Percentiles rank a stretch among this genome's conserved stretches.
phyloP scores from a whole-genome alignment of 2,329 filamentous ascomycete species.

The Monilinia aucupariae region DNA sequence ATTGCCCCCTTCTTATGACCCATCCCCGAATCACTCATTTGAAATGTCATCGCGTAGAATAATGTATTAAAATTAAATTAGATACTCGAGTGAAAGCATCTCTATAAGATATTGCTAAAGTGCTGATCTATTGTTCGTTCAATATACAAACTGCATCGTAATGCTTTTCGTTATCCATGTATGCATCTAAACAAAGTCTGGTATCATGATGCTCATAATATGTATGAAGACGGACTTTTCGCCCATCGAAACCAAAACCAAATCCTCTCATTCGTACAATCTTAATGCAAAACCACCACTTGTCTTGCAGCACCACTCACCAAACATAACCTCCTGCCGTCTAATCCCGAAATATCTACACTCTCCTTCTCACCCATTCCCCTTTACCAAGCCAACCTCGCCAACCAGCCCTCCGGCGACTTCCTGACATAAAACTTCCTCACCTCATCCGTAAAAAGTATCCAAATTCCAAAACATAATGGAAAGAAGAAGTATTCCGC shows the following conservation, averaged over 20 bases:
- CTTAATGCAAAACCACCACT: background rate
- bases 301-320: background rate
- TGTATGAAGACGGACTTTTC: background rate
- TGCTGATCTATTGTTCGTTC: background rate
- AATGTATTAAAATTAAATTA: background rate
- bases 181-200: background rate
- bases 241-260: background rate
- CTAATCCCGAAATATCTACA: background rate
- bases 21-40: background rate
- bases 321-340: background rate
- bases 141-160: background rate
- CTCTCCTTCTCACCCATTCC: background rate
- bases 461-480: conserved; percentile 59
- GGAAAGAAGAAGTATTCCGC: conserved; percentile 72
- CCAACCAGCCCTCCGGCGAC: conserved; percentile 52
- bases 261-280: background rate
- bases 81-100: background rate
- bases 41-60: background rate
- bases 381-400: conserved; percentile 56
- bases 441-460: conserved; percentile 59
- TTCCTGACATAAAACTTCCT: conserved; percentile 57
- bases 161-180: background rate
- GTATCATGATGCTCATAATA: background rate
- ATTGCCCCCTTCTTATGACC: too few relatives aligned
- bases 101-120: background rate